phyloP scores from a whole-genome alignment of 495 filamentous ascomycete species.

The Parmelia sp. region DNA sequence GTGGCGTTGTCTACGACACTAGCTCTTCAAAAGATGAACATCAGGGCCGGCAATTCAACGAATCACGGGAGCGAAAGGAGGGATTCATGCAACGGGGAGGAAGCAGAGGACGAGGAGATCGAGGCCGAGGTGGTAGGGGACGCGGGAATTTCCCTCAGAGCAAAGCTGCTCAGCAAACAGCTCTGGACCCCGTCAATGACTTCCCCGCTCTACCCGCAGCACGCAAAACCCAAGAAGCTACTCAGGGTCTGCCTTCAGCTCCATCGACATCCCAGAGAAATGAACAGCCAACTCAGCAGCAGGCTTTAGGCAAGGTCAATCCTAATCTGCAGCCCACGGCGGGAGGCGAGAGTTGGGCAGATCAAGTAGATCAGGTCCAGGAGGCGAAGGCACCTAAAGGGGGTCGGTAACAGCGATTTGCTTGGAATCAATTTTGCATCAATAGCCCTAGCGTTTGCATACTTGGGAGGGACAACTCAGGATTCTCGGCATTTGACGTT shows the following conservation, averaged over 20 bases:
- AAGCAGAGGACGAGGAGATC: constrained; percentile 18
- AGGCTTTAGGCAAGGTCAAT: constrained; percentile 26
- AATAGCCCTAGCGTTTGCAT: not conserved
- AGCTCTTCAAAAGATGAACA: constrained; percentile 8
- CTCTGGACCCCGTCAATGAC: constrained; percentile 18
- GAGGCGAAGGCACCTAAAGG: constrained; percentile 23
- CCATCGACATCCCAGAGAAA: constrained; percentile 33
- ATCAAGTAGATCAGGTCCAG: constrained; percentile 38
- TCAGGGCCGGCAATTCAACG: constrained; percentile 8
- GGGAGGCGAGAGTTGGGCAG: constrained; percentile 34
- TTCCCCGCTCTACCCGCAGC: constrained; percentile 42
- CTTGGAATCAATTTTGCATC: not conserved
- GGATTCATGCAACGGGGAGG: constrained; percentile 17
- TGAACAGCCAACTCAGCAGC: constrained; percentile 14
- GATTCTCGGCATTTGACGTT: not conserved
- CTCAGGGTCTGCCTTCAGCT: constrained; percentile 26
- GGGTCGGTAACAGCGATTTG: not conserved
- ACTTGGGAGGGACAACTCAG: not conserved
- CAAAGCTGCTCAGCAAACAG: constrained; percentile 4
- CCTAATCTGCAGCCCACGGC: constrained; percentile 2
- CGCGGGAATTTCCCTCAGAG: constrained; percentile 21
- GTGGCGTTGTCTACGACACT: constrained; percentile 40
- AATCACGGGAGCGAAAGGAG: constrained; percentile 1
- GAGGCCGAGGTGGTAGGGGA: constrained; percentile 24
- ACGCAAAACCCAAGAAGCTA: constrained; percentile 25